phyloP scores from a whole-genome alignment of 345 rosid genomes.

The Eucalyptus microcorys region DNA sequence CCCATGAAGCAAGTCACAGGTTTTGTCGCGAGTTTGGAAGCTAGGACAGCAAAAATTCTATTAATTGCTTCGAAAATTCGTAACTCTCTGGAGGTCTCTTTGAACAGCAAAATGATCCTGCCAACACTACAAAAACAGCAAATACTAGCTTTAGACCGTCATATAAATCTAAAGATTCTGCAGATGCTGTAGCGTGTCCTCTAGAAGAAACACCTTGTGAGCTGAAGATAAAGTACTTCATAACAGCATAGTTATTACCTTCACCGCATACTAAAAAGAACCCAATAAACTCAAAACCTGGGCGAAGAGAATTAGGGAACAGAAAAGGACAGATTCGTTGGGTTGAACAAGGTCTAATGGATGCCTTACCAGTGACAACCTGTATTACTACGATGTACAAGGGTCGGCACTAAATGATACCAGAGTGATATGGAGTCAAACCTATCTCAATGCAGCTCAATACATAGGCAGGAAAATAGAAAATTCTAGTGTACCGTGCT shows the following conservation, averaged over 20 bases:
- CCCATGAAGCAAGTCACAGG: not conserved
- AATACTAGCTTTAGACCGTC: not conserved
- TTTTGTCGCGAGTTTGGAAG: not conserved
- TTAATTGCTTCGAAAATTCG: not conserved
- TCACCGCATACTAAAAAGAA: not conserved
- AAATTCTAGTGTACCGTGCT: not conserved
- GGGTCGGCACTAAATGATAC: not conserved
- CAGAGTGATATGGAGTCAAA: not conserved
- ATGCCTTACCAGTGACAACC: not conserved
- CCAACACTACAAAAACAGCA: not conserved
- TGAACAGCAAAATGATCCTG: not conserved
- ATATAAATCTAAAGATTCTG: not conserved
- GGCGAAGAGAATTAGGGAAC: not conserved
- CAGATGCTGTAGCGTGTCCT: rapidly evolving
- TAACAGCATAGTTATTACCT: not conserved
- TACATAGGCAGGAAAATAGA: not conserved
- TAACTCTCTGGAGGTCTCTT: not conserved
- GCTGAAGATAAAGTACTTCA: not conserved
- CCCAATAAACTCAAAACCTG: not conserved
- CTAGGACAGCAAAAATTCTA: not conserved
- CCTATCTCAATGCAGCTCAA: not conserved
- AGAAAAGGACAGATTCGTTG: not conserved
- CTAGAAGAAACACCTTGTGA: not conserved
- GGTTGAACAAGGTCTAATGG: not conserved
- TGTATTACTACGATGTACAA: not conserved